phyloP scores from a whole-genome alignment of 192 early-diverging fungal species.

The Mortierella hygrophila region DNA sequence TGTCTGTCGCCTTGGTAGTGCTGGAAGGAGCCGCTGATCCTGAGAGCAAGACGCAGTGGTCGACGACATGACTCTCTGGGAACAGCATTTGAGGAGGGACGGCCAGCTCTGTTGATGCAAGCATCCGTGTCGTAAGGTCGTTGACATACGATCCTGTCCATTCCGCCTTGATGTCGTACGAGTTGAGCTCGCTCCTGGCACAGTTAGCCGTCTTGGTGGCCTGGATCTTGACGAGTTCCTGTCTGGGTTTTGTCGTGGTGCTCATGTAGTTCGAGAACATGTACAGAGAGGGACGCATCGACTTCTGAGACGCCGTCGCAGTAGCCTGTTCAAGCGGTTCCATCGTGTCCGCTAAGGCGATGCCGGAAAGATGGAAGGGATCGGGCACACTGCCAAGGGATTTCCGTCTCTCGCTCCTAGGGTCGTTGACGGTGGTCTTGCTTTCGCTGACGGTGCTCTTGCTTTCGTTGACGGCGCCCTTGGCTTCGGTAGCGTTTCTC shows the following conservation, averaged over 20 bases:
- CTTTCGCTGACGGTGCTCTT: not conserved
- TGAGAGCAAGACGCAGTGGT: conserved; percentile 32
- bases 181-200: not conserved
- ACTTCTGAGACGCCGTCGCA: not conserved
- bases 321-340: not conserved
- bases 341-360: not conserved
- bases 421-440: not conserved
- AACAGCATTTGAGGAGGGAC: conserved; percentile 36
- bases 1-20: not conserved
- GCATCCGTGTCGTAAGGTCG: conserved; percentile 5
- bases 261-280: conserved; percentile 20
- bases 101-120: conserved; percentile 13
- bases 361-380: not conserved
- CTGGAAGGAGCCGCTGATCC: conserved; percentile 6
- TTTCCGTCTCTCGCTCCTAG: conserved; percentile 20
- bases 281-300: conserved; percentile 18
- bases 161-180: conserved; percentile 28
- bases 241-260: conserved; percentile 10
- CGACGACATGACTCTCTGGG: conserved; percentile 31
- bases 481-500: not conserved
- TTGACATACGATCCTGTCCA: conserved; percentile 26
- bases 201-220: not conserved
- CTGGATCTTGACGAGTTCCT: conserved; percentile 37
- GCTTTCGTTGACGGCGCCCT: not conserved
- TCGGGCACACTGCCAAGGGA: conserved; percentile 25